phyloP scores from a whole-genome alignment of 2,329 filamentous ascomycete genomes.

The Venturia asperata region DNA sequence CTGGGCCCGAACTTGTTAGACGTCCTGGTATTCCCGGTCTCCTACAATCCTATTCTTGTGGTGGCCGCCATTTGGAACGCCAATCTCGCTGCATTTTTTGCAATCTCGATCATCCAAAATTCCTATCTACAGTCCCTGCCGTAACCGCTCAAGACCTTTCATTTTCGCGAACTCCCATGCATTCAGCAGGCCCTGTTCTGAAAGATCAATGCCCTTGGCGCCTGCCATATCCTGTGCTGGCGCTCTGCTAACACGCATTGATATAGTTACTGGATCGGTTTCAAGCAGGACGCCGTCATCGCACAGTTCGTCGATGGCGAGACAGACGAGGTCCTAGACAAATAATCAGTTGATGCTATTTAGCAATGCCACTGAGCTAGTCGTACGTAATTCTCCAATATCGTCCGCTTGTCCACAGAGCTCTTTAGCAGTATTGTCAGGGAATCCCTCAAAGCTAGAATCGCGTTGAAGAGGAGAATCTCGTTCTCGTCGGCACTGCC shows the following conservation, averaged over 20 bases:
- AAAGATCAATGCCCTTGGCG: constrained; percentile 88
- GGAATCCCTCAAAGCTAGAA: constrained; percentile 83
- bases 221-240: constrained; percentile 81
- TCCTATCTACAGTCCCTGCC: constrained; percentile 61
- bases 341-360: not conserved
- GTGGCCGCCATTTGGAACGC: not conserved
- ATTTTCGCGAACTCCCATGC: constrained; percentile 88
- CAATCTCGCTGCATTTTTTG: not conserved
- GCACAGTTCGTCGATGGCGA: constrained; percentile 79
- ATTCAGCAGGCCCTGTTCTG: constrained; percentile 91
- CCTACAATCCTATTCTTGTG: not conserved
- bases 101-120: not conserved
- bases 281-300: constrained; percentile 62
- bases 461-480: constrained; percentile 84
- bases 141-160: constrained; percentile 82
- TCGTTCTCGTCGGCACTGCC: constrained; percentile 91
- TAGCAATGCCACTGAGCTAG: constrained; percentile 38
- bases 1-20: not conserved
- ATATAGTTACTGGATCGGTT: constrained; percentile 90
- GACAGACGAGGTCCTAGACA: constrained; percentile 72
- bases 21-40: not conserved
- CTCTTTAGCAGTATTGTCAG: constrained; percentile 88
- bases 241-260: constrained; percentile 84
- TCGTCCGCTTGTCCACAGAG: constrained; percentile 93
- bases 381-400: constrained; percentile 97